Conservation (phyloP, 805 yeast species). For the Blastobotrys chiropterorum region DNA sequence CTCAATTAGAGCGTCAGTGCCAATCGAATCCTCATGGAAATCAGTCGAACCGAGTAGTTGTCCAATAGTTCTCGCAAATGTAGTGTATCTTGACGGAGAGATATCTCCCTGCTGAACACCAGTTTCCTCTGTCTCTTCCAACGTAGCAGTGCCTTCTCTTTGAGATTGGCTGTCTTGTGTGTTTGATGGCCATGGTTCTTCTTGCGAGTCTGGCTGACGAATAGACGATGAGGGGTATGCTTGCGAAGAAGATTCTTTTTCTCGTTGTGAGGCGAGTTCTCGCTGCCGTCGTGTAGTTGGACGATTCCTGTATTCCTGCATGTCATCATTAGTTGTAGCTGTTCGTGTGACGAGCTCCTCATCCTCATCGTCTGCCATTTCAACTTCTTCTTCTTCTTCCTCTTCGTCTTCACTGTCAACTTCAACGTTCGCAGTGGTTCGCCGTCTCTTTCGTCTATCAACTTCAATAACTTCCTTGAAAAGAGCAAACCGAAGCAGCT, state of each 20-base stretch:
- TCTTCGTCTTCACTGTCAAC: conserved; percentile 31
- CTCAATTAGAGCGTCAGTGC: conserved; percentile 33
- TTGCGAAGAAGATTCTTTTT: background rate
- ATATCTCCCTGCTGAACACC: conserved; percentile 31
- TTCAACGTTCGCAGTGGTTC: conserved; percentile 28
- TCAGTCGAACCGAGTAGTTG: conserved; percentile 39
- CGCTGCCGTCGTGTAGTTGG: conserved; percentile 23
- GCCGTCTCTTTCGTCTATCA: conserved; percentile 29
- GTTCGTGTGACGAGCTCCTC: conserved; percentile 33
- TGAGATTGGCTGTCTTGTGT: conserved; percentile 6
- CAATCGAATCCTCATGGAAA: conserved; percentile 41
- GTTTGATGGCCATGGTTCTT: conserved; percentile 19
- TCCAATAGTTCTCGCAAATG: conserved; percentile 43
- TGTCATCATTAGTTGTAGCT: conserved; percentile 35
- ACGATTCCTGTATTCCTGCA: conserved; percentile 41
- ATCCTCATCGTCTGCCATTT: conserved; percentile 38
- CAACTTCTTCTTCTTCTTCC: conserved; percentile 32
- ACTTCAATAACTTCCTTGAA: conserved; percentile 63
- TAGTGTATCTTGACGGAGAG: conserved; percentile 45
- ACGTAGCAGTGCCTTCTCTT: background rate
- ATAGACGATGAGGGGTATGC: conserved; percentile 5
- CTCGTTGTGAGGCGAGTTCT: conserved; percentile 11
- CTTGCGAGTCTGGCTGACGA: conserved; percentile 4
- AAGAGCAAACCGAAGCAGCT: conserved; percentile 75
- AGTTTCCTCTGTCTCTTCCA: background rate